A percentile compares a stretch with the other conserved stretches of the same genome.
Conservation (phyloP, 1,284 basidiomycete genomes). For the Rhizoctonia solani region DNA sequence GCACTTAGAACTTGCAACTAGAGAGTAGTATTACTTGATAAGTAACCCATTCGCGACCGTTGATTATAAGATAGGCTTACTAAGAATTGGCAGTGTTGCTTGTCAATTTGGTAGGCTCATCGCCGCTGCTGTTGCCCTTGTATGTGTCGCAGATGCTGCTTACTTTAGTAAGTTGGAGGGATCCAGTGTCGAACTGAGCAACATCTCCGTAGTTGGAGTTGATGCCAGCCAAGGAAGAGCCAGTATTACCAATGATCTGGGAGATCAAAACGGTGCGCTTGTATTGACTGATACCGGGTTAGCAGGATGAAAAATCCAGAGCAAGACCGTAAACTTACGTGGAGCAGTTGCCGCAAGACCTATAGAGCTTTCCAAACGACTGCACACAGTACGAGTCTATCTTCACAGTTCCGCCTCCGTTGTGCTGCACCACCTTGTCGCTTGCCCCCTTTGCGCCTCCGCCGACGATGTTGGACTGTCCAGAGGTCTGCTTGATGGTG, state of each 20-base stretch:
- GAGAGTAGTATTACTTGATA: neutral
- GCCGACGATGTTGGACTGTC: slow-evolving; percentile 32
- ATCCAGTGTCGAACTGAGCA: slow-evolving; percentile 38
- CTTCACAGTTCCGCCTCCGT: slow-evolving; percentile 34
- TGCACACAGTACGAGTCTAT: slow-evolving; percentile 29
- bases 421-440: slow-evolving; percentile 35
- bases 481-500: slow-evolving; percentile 36
- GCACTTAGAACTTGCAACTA: slow-evolving; percentile 30
- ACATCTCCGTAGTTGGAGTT: slow-evolving; percentile 38
- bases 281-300: slow-evolving; percentile 4
- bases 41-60: neutral
- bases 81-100: slow-evolving; percentile 29
- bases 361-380: slow-evolving; percentile 33
- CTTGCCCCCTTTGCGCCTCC: slow-evolving; percentile 34
- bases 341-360: slow-evolving; percentile 37
- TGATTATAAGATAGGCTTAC: slow-evolving; percentile 1
- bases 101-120: slow-evolving; percentile 29
- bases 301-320: neutral
- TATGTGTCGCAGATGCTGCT: slow-evolving; percentile 19
- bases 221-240: slow-evolving; percentile 6
- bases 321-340: slow-evolving; percentile 20
- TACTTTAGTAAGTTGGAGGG: slow-evolving; percentile 10
- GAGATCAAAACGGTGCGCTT: slow-evolving; percentile 18
- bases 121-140: slow-evolving; percentile 29
- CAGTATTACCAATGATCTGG: slow-evolving; percentile 8